Base-by-base conservation (phyloP, 78 protist species). In the Emiliania huxleyi region DNA sequence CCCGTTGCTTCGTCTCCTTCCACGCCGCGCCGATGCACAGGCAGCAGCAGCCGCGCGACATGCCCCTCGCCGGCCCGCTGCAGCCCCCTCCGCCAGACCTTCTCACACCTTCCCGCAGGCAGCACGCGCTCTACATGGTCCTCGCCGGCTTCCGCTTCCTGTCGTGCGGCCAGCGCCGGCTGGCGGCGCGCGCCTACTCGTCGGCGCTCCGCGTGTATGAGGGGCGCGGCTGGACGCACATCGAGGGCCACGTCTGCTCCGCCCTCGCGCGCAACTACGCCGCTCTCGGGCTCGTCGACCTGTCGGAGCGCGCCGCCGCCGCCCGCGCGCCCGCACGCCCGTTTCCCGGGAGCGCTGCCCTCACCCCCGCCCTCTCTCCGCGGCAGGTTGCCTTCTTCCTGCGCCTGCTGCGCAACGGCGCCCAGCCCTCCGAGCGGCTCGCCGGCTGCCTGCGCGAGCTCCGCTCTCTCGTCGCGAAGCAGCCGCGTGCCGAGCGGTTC, bases 31-130 rank as follows among this genome's bases (percentile, higher is more conserved):
- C 62, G 15, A 52, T 52, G 62, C 62, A 52, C 15, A 91, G 95
- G n/a, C n/a, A n/a, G 33, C 75, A 94, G 55, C 73, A 52, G 26
- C 45, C 95, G 29, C 88, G 90, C 71, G 91, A 94, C 69, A 25
- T 94, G 89, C 40, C 90, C 18, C 91, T 94, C 21, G 95, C 93
- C 29, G 95, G 95, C 52, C n/a, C n/a, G n/a, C n/a, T n/a, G n/a
- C n/a, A n/a, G n/a, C n/a, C n/a, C n/a, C n/a, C n/a, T n/a, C n/a
- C n/a, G n/a, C n/a, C n/a, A n/a, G n/a, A n/a, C n/a, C n/a, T n/a
- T n/a, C n/a, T n/a, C n/a, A n/a, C n/a, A n/a, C n/a, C n/a, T n/a
- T n/a, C n/a, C 42, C 62, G 33, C 89, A 91, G 95, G 33, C 75
- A 94, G 55, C 73, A 52, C 42, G 62, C 95, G 29, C 88, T 94